These are phyloP conservation scores for Erysimum cheiri DNA, from an alignment of 441 rosid species.

Conservation along the genomic window DNA sequence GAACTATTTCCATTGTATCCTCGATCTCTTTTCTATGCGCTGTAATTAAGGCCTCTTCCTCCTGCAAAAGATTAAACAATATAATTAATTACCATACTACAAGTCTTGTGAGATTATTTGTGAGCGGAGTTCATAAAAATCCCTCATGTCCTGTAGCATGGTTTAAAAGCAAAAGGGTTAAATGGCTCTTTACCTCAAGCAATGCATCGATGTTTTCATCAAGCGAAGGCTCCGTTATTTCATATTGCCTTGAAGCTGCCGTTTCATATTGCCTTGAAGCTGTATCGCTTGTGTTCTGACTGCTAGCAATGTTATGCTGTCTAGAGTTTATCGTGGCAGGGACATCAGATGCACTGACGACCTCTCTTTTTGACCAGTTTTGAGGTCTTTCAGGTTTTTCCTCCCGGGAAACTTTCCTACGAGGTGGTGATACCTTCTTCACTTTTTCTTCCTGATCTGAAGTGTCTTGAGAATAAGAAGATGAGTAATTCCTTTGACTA, in stretches of 20 bases:
- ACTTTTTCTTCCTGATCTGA: conserved; percentile 76
- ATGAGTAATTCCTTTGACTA: conserved; percentile 54
- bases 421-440: conserved; percentile 85
- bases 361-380: conserved; percentile 62
- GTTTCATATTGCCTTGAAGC: conserved; percentile 52
- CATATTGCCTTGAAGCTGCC: conserved; percentile 51
- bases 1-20: conserved; percentile 98
- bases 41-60: conserved; percentile 91
- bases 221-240: conserved; percentile 54
- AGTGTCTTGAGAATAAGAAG: conserved; percentile 58
- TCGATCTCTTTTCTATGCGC: conserved; percentile 99
- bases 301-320: conserved; percentile 50
- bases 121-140: not conserved
- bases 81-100: not conserved
- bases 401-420: conserved; percentile 73
- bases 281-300: conserved; percentile 48
- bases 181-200: conserved; percentile 66
- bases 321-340: conserved; percentile 49
- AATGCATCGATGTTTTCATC: conserved; percentile 82
- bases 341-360: conserved; percentile 52
- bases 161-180: conserved; percentile 5
- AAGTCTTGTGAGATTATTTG: not conserved
- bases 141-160: not conserved
- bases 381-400: conserved; percentile 77
- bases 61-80: conserved; percentile 52